Base-by-base conservation (phyloP, 768 basidiomycete genomes). In the Rhodotorula kratochvilovae region DNA sequence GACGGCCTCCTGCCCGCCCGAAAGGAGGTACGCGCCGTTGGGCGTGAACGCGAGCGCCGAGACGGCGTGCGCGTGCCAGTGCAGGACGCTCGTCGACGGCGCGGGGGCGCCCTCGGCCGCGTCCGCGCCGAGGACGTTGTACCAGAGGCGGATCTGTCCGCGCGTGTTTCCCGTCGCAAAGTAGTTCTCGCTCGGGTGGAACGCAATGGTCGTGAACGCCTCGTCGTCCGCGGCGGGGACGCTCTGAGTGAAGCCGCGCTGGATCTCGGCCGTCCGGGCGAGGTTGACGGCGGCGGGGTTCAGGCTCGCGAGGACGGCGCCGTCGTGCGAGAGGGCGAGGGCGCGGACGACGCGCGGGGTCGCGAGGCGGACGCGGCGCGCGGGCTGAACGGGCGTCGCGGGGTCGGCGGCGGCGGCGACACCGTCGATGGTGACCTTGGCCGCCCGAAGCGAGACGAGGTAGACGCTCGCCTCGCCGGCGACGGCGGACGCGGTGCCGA, bases 41-140 rank as follows among this genome's bases (percentile, higher is more conserved):
- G 88, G 81, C 0, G 92, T 90, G 80, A 98, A 99, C 0, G 87
- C 83, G 36, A 99, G 79, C 1, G 91, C 88, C 6, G 90, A 87
- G 27, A 98, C 90, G 7, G 92, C 86, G 79, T 98, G 95, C 5
- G 95, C 90, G 79, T 99, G 96, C 96, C 96, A 99, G 81, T 97
- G 95, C 62, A 97, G 81, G 10, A 87, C 85, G 6, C 90, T 88
- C 1, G 92, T 94, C 77, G 91, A 89, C 2, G 92, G 86, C 67
- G 86, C 87, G 13, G 62, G 33, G 25, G 33, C 54, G 54, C 31
- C 68, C 12, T 46, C 33, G 13, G 45, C 39, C 46, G 16, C 45
- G 8, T 45, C 63, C 35, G 63, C 36, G 29, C 46, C 51, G 71
- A 88, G 86, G 27, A 95, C 84, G 80, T 92, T 95, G 79, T 96